Evolutionary conservation across 73 alveolate species (phyloP), one percentile per base, ranked within the genome.

Genomic region (Paraurostyla sp.): DNA sequence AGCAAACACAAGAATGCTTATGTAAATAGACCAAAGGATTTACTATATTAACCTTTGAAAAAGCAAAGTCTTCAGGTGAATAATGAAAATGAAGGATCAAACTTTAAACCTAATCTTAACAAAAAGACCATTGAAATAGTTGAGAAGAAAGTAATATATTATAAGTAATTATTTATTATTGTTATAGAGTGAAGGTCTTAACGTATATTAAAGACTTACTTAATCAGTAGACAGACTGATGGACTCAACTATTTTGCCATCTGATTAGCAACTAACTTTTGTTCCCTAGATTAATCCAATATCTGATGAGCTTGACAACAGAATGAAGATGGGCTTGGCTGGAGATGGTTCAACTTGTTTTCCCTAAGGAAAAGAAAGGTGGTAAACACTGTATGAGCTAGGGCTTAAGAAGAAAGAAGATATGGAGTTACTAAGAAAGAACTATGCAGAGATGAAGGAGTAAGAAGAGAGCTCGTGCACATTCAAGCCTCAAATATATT

Each of bases 361-460:
- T 40, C 60, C 60, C 9, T 3, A 27, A 33, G 71, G 71, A 13
- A 73, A 73, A 32, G 86, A 73, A 25, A 73, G 86, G 46, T 73
- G 86, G 86, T 30, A 73, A 73, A 48, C 86, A 2, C 51, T 73
- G 3, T 73, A 73, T 73, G 86, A 73, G 27, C 71, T 73, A 32
- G 86, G 86, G 11, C 29, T 48, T 11, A 73, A 73, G 36, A 73
- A 73, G 51, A 73, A 73, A 73, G 86, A 73, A 73, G 86, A 73
- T 23, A 73, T 73, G 86, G 86, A 73, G 33, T 43, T 73, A 48
- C 49, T 48, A 20, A 40, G 86, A 40, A 73, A 49, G 30, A 43
- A 22, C 30, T 73, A 73, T 27, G 7, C 41, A 73, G 65, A 73
- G 11, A 73, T 73, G 86, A 73, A 73, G 46, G 86, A 73, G 33